phyloP scores from a whole-genome alignment of 495 filamentous ascomycete species.

The Xylaria acuta region DNA sequence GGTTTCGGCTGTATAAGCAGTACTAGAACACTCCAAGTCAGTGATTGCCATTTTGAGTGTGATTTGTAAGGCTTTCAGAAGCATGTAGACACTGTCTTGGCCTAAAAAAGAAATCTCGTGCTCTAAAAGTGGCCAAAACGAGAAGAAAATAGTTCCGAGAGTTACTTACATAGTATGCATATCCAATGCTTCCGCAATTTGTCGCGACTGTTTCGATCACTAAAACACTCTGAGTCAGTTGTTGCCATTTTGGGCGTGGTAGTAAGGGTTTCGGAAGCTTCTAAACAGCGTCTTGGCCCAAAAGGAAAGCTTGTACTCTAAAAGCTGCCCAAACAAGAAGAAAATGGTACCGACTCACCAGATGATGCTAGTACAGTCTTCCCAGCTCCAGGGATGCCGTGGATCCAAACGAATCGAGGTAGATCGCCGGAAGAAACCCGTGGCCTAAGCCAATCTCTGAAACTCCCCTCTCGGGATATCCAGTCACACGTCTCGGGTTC shows the following conservation, averaged over 20 bases:
- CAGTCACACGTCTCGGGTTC: conserved; percentile 37
- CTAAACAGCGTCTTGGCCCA: background rate
- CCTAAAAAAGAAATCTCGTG: no score
- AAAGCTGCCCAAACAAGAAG: background rate
- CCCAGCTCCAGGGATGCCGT: conserved; percentile 52
- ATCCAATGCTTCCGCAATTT: conserved; percentile 30
- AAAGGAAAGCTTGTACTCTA: background rate
- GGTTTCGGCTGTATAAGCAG: conserved; percentile 44
- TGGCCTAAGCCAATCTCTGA: conserved; percentile 18
- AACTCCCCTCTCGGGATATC: conserved; percentile 32
- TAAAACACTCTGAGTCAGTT: background rate
- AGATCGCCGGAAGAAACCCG: background rate
- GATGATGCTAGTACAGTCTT: conserved; percentile 49
- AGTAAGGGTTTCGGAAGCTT: background rate
- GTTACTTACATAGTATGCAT: conserved; percentile 39
- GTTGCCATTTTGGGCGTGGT: background rate
- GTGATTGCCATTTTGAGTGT: background rate
- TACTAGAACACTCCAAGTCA: conserved; percentile 27
- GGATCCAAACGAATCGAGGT: conserved; percentile 44
- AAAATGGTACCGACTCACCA: background rate
- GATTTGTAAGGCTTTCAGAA: no score
- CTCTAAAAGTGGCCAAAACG: no score
- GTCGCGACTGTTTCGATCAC: conserved; percentile 35
- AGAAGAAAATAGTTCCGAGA: no score
- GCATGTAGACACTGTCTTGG: no score